Percentiles rank a stretch among this genome's conserved stretches.
phyloP scores from a whole-genome alignment of 768 basidiomycete species.

The Mrakia gelida region DNA sequence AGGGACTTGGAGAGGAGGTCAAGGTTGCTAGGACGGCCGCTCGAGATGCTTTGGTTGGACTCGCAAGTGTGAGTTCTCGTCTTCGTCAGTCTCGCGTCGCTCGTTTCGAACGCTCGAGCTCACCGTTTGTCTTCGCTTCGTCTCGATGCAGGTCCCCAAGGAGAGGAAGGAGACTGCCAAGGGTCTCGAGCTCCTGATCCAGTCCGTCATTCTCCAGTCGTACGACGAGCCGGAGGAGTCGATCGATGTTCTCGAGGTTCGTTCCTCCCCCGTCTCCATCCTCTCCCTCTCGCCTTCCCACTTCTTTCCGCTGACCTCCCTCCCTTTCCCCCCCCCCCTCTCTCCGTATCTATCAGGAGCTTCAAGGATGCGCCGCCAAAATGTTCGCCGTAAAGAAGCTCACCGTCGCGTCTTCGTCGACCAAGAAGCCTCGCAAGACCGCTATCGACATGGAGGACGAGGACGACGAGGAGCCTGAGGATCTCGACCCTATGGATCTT shows the following conservation, averaged over 20 bases:
- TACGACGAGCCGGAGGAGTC: conserved; percentile 65
- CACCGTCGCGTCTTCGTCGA: conserved; percentile 20
- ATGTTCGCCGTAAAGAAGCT: conserved; percentile 38
- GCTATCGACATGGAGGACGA: conserved; percentile 32
- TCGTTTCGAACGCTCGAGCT: not conserved
- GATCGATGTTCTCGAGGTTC: conserved; percentile 61
- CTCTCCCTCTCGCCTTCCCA: not conserved
- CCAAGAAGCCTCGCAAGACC: conserved; percentile 17
- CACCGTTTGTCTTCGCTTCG: not conserved
- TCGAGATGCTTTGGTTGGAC: conserved; percentile 37
- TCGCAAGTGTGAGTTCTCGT: conserved; percentile 39
- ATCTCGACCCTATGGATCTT: conserved; percentile 67
- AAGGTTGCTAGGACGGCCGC: conserved; percentile 51
- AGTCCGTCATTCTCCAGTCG: conserved; percentile 64
- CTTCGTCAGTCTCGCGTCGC: not conserved
- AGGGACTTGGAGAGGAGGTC: conserved; percentile 52
- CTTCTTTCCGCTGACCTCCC: not conserved
- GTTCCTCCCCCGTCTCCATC: conserved; percentile 5
- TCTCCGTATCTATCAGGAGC: conserved; percentile 33
- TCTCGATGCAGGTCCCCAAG: conserved; percentile 43
- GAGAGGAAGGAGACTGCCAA: conserved; percentile 56
- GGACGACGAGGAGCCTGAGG: conserved; percentile 48
- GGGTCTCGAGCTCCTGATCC: conserved; percentile 67
- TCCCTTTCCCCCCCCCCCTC: not conserved
- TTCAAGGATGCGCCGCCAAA: conserved; percentile 38